Base-by-base conservation (phyloP, 495 filamentous ascomycete species). In the Bryoglossum gracile region DNA sequence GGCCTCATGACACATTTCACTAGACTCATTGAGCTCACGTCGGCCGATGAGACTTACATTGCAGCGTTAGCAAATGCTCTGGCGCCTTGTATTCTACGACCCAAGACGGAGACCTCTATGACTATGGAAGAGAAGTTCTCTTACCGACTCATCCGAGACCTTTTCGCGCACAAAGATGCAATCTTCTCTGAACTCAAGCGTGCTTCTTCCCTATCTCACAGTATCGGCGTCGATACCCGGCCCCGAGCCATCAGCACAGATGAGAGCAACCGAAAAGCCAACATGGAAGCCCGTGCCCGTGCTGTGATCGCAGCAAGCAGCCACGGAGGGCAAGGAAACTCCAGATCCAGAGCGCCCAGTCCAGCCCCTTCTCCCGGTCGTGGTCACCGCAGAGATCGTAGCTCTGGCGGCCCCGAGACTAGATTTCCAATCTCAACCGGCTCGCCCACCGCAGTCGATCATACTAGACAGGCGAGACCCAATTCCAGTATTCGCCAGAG, bases 1-100 rank as follows among this genome's bases (percentile, higher is more conserved):
- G 92, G 94, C 38, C 83, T 95, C 62, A 94, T 89, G 73, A 97
- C 94, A 47, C 92, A 99, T 68, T 96, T 97, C 65, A 95, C 92
- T 11, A 86, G 94, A 50, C 71, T 99, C 53, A 90, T 99, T 62
- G 94, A 99, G 56, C 75, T 97, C 47, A 99, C 92, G 4, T 95
- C 89, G 28, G 92, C 92, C 39, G 91, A 95, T 52, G 92, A 97
- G 64, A 70, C 81, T 41, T 97, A 89, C 62, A 67, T 95, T 48
- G 60, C 83, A 40, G 69, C 82, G 23, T 76, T 99, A 22, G 87
- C 90, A 3, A 82, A 82, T 43, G 67, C 68, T n/a, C 73, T 99
- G 14, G 80, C 94, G 0, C 83, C 89, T 22, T 95, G 89, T 50
- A 78, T 99, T 55, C 77, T 99, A 16, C 85, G 94, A 10, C 92